A percentile compares a stretch with the other conserved stretches of the same genome.
phyloP scores from a whole-genome alignment of 495 filamentous ascomycete species.

The Tuber borchii region DNA sequence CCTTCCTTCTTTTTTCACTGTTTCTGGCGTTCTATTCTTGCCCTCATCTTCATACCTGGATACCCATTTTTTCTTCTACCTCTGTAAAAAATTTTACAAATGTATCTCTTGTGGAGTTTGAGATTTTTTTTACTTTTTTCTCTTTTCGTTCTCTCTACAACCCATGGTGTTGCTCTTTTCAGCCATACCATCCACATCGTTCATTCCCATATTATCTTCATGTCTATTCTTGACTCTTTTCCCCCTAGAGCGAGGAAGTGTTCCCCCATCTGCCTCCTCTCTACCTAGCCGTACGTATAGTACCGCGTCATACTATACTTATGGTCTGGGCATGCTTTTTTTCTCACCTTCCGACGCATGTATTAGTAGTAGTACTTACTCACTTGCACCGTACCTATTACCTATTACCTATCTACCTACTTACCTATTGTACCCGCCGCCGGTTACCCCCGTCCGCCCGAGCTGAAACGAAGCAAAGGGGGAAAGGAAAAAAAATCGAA shows the following conservation, averaged over 20 bases:
- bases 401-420: not conserved
- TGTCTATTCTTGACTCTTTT: slow-evolving; percentile 26
- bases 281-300: not conserved
- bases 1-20: slow-evolving; percentile 9
- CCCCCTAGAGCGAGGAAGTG: not conserved
- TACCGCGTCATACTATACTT: not conserved
- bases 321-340: not conserved
- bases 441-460: not conserved
- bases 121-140: slow-evolving; percentile 9
- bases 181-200: not conserved
- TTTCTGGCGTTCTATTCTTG: not conserved
- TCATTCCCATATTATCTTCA: slow-evolving; percentile 14
- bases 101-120: slow-evolving; percentile 1
- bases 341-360: not conserved
- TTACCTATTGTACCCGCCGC: not conserved
- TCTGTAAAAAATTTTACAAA: slow-evolving; percentile 27
- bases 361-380: not conserved
- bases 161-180: slow-evolving; percentile 24
- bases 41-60: slow-evolving; percentile 15
- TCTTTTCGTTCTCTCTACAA: slow-evolving; percentile 17
- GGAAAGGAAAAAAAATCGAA: not conserved
- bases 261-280: not conserved
- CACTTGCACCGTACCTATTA: no score
- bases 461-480: not conserved
- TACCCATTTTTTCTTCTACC: slow-evolving; percentile 9